Base-by-base conservation (phyloP, 179 eudicot species). In the Beta corolliflora region DNA sequence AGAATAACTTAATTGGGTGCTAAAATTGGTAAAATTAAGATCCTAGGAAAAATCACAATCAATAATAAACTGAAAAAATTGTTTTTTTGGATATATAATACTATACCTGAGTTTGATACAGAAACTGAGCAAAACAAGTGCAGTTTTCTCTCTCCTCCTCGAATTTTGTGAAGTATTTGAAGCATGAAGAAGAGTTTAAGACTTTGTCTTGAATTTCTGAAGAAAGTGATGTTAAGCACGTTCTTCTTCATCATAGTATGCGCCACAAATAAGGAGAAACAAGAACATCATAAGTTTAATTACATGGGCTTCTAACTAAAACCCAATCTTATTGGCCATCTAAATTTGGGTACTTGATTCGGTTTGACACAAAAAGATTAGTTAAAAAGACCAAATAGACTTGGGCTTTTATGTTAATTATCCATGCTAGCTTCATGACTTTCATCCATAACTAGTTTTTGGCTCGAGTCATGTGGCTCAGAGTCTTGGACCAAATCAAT, bases 251-350 rank as follows among this genome's bases (percentile, higher is more conserved):
- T 64, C 18, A 10, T 41, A 10, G 5, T 16, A 53, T 61, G 69
- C 75, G 85, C 81, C 84, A 55, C 73, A 77, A 77, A 36, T 36
- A 36, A 36, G 41, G 41, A 36, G 4, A 77, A 77, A 58, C 75
- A 70, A 21, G 71, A 50, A 36, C 48, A 69, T 14, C 61, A 16
- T 21, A 68, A 14, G 23, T 55, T 74, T 36, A 36, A 36, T 36
- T 5, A 54, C n/a, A 25, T 53, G 80, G 64, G 72, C 80, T 77
- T 50, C 6, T 46, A 50, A 9, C 18, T 5, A 14, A 9, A 60
- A 5, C 19, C 25, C 53, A 48, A 48, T 0, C 9, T 6, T 48
- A 5, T 48, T 48, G 1, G 53, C 53, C 53, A 48, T 48, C 53
- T 48, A 48, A 7, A 7, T 48, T 48, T 6, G 10, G 53, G 8